Percentiles rank a stretch among this genome's conserved stretches.
These are phyloP conservation scores for Coniochaeta sp. DNA, from an alignment of 2,329 filamentous ascomycete species.

Conservation along the genomic window DNA sequence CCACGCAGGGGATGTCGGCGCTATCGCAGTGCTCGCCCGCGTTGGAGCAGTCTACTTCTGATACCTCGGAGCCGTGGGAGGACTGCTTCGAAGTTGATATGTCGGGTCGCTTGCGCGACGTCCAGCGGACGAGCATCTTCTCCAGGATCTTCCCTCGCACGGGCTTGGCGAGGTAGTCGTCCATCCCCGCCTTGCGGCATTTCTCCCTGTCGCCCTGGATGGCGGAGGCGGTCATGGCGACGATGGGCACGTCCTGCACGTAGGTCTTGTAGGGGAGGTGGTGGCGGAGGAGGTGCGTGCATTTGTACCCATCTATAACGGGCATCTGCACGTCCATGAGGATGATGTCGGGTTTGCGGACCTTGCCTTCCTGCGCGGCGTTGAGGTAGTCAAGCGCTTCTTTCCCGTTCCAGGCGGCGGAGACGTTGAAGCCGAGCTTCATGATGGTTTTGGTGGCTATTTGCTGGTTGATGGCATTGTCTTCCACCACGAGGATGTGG, in stretches of 20 bases:
- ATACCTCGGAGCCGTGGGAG: slow-evolving; percentile 4
- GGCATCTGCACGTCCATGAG: slow-evolving; percentile 75
- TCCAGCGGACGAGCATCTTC: slow-evolving; percentile 28
- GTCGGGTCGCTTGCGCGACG: slow-evolving; percentile 9
- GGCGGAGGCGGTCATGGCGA: slow-evolving; percentile 50
- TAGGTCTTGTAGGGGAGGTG: slow-evolving; percentile 57
- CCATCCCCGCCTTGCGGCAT: slow-evolving; percentile 47
- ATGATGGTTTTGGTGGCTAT: slow-evolving; percentile 63
- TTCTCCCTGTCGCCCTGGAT: slow-evolving; percentile 46
- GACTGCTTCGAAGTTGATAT: background rate
- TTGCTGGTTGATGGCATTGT: slow-evolving; percentile 44
- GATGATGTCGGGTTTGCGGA: slow-evolving; percentile 63
- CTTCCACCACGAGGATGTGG: slow-evolving; percentile 72
- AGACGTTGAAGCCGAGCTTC: slow-evolving; percentile 65
- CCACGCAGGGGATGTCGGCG: slow-evolving; percentile 7
- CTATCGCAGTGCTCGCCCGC: slow-evolving; percentile 15
- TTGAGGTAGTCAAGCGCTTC: slow-evolving; percentile 70
- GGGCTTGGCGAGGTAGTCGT: slow-evolving; percentile 48
- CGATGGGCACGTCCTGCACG: slow-evolving; percentile 48
- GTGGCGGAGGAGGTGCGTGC: slow-evolving; percentile 66
- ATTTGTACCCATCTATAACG: slow-evolving; percentile 70
- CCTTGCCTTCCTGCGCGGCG: slow-evolving; percentile 40
- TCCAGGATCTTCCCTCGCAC: slow-evolving; percentile 41
- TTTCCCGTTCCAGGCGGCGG: slow-evolving; percentile 69
- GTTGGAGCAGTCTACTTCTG: slow-evolving; percentile 15